Evolutionary conservation across 129 eudicot genomes (phyloP), one percentile per base, ranked within the genome.

Genomic region (Ambrosia trifida): DNA sequence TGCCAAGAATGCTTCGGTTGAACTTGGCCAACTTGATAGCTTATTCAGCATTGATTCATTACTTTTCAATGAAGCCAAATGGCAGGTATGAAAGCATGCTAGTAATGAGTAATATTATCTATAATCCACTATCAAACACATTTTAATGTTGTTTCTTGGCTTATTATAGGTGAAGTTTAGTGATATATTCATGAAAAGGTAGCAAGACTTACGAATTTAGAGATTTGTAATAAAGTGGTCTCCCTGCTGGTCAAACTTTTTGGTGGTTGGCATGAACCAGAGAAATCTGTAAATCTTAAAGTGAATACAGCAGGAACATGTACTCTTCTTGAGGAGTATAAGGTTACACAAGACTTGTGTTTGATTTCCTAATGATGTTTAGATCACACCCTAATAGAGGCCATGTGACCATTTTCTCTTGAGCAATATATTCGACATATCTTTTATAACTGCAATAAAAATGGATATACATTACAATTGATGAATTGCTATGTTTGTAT

Each of bases 251-350:
- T 14, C 33, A 84, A 70, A 72, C 87, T 89, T 56, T 76, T 85
- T 30, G 62, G 45, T 60, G 93, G 96, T 30, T 82, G 88, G 96
- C 84, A 80, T 63, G 0, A 63, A 43, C 45, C 73, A 51, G 61
- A 57, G 18, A 50, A 44, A 13, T 65, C 41, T 36, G 69, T 54
- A 79, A 38, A 64, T 5, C 14, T 5, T 40, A 41, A 63, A 36
- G 63, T 12, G 62, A 64, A 51, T 40, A 40, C 44, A 73, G 51
- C 33, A 69, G 88, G 80, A 50, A 64, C 41, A 51, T 78, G 73
- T 70, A 67, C 66, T 18, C 17, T 80, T 5, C 44, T 83, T 67
- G 83, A 87, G 79, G 40, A 54, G 13, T 77, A 79, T 9, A 32
- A 78, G 58, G 85, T 85, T 38, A 72, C 78, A 51, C 59, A 43